Conservation (phyloP, 257 asterid genomes). For the Fraxinus quadrangulata region DNA sequence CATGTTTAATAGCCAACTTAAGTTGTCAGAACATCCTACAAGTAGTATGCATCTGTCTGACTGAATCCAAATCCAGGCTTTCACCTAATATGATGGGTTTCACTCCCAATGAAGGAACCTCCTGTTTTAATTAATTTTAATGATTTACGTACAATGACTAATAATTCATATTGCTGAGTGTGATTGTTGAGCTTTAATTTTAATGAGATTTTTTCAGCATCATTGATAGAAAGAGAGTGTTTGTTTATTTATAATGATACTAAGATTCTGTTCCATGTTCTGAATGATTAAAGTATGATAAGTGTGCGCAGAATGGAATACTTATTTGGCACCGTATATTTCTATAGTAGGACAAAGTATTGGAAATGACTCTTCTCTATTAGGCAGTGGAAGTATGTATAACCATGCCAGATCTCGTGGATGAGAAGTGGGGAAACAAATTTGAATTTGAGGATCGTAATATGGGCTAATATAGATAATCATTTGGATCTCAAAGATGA, state of each 20-base stretch:
- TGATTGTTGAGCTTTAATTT: not conserved
- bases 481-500: not conserved
- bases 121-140: not conserved
- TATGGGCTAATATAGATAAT: not conserved
- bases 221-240: too few relatives aligned
- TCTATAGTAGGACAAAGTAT: not conserved
- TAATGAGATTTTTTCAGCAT: too few relatives aligned
- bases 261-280: not conserved
- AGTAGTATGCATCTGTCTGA: not conserved
- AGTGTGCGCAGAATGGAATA: too few relatives aligned
- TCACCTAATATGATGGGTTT: not conserved
- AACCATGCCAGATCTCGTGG: not conserved
- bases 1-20: not conserved
- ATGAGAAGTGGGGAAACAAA: not conserved
- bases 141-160: not conserved
- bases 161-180: not conserved
- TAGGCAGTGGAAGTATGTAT: not conserved
- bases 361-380: not conserved
- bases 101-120: not conserved
- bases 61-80: not conserved
- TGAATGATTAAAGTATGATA: not conserved
- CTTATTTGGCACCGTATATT: not conserved
- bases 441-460: not conserved
- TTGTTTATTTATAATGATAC: not conserved
- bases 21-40: not conserved